These are phyloP conservation scores for Cordyceps pruinosa DNA, from an alignment of 2,329 filamentous ascomycete genomes.

Conservation along the genomic window DNA sequence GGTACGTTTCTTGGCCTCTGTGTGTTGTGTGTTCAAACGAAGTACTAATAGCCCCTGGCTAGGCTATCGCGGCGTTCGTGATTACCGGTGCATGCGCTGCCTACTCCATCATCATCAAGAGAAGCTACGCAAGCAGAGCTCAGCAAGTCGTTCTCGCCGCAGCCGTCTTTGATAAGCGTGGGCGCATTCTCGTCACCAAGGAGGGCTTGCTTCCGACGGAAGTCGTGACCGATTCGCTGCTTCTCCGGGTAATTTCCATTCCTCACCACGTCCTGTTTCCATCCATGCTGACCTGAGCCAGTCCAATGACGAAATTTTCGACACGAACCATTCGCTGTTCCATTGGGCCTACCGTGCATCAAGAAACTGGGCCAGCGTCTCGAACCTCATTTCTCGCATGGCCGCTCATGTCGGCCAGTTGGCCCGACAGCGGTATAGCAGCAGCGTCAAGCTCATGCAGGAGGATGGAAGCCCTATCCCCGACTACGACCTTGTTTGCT, in stretches of 20 bases:
- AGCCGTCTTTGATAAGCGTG: conserved; percentile 60
- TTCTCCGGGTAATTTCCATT: conserved; percentile 46
- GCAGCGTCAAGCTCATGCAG: conserved; percentile 39
- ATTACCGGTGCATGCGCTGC: conserved; percentile 50
- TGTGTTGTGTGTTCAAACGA: neutral
- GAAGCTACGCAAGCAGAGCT: conserved; percentile 49
- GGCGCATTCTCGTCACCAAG: conserved; percentile 60
- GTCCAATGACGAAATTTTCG: conserved; percentile 63
- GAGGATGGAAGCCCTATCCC: conserved; percentile 53
- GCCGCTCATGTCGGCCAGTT: conserved; percentile 56
- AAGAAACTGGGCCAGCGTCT: conserved; percentile 66
- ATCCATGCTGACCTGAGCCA: conserved; percentile 11
- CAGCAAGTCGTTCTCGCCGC: conserved; percentile 54
- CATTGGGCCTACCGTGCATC: conserved; percentile 83
- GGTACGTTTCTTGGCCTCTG: neutral
- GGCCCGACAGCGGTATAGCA: conserved; percentile 30
- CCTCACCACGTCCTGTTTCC: neutral
- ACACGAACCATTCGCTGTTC: conserved; percentile 69
- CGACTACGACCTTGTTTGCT: conserved; percentile 70
- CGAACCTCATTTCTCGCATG: conserved; percentile 65
- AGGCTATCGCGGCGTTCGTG: conserved; percentile 50
- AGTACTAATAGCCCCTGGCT: neutral
- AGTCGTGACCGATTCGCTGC: conserved; percentile 72
- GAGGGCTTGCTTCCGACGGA: conserved; percentile 63
- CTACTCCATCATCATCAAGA: conserved; percentile 45